These are phyloP conservation scores for Aspergillus pseudoviridinutans DNA, from an alignment of 2,329 filamentous ascomycete species.

Conservation along the genomic window DNA sequence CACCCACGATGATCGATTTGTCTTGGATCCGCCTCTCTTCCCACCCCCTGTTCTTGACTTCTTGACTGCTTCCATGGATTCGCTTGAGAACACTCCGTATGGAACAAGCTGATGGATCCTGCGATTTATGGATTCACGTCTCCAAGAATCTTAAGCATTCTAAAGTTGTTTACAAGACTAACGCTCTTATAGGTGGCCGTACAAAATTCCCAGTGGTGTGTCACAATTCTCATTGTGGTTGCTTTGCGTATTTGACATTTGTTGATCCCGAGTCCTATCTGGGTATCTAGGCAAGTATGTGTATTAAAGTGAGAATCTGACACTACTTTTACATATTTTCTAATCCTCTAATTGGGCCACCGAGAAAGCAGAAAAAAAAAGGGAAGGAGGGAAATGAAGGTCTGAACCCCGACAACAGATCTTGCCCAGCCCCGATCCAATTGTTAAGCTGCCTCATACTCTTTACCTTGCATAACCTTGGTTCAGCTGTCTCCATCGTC, in stretches of 20 bases:
- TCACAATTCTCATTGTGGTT: background rate
- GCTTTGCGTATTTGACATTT: background rate
- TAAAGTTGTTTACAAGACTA: background rate
- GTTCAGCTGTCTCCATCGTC: slow-evolving; percentile 25
- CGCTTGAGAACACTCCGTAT: background rate
- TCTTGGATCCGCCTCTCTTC: slow-evolving; percentile 3
- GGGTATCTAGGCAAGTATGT: background rate
- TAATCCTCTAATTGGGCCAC: background rate
- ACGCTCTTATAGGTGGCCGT: background rate
- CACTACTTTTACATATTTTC: background rate
- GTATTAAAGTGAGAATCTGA: background rate
- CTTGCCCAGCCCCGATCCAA: slow-evolving; percentile 19
- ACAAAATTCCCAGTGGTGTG: background rate
- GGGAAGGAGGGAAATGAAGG: slow-evolving; percentile 3
- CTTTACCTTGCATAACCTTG: slow-evolving; percentile 27
- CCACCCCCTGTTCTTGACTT: slow-evolving; percentile 12
- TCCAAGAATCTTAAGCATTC: background rate
- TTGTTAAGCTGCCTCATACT: slow-evolving; percentile 17
- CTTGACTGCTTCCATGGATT: slow-evolving; percentile 14
- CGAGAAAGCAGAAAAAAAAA: background rate
- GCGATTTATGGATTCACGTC: background rate
- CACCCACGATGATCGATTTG: slow-evolving; percentile 22
- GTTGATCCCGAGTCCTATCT: background rate
- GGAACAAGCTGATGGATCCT: slow-evolving; percentile 15
- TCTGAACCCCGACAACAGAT: slow-evolving; percentile 15